These are phyloP conservation scores for Elaeis oleifera DNA, from an alignment of 202 grass and related monocot genomes.

Conservation along the genomic window DNA sequence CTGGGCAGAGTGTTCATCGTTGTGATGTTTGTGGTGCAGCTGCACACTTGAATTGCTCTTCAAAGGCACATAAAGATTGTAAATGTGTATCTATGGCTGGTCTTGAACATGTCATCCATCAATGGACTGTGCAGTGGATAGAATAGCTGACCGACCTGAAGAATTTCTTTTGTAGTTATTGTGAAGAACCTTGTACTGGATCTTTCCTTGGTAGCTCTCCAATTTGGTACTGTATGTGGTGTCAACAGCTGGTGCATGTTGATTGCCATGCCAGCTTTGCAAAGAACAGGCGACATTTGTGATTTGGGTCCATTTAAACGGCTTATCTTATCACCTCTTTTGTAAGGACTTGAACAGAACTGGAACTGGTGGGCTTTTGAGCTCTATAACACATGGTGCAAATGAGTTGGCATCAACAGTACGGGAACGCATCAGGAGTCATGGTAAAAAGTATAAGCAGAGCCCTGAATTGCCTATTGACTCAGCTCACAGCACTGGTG, in stretches of 20 bases:
- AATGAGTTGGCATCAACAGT: slow-evolving; percentile 81
- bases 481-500: slow-evolving; percentile 33
- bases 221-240: slow-evolving; percentile 98
- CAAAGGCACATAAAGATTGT: slow-evolving; percentile 82
- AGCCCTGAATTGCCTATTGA: slow-evolving; percentile 23
- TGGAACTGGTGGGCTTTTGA: slow-evolving; percentile 52
- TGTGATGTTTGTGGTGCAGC: slow-evolving; percentile 78
- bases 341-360: slow-evolving; percentile 38
- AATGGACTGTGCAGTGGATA: slow-evolving; percentile 84
- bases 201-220: slow-evolving; percentile 64
- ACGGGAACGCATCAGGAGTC: slow-evolving; percentile 52
- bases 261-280: slow-evolving; percentile 71
- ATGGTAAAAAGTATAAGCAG: slow-evolving; percentile 46
- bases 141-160: slow-evolving; percentile 54
- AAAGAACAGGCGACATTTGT: slow-evolving; percentile 69
- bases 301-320: slow-evolving; percentile 77
- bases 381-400: slow-evolving; percentile 74
- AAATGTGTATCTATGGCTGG: slow-evolving; percentile 81
- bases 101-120: slow-evolving; percentile 61
- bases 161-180: slow-evolving; percentile 83
- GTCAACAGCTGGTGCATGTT: slow-evolving; percentile 71
- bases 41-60: slow-evolving; percentile 67
- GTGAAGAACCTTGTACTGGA: slow-evolving; percentile 79
- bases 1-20: slow-evolving; percentile 40
- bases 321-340: slow-evolving; percentile 74